phyloP scores from a whole-genome alignment of 2,329 filamentous ascomycete species.

The Trichoderma brevicompactum region DNA sequence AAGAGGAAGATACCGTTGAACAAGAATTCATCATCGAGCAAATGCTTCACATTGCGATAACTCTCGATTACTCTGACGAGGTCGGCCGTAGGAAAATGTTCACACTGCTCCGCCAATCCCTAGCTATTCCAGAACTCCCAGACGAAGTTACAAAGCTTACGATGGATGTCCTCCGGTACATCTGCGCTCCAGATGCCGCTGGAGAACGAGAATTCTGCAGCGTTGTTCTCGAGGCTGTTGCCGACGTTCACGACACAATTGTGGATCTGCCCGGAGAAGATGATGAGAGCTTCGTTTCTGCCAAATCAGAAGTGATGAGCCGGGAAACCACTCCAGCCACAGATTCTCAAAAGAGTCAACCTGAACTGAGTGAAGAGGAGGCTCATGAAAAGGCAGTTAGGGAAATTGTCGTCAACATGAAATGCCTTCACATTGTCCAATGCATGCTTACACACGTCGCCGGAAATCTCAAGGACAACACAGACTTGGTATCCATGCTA shows the following conservation, averaged over 20 bases:
- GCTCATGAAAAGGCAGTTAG: conserved; percentile 76
- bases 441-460: conserved; percentile 96
- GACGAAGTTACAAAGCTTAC: conserved; percentile 91
- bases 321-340: conserved; percentile 62
- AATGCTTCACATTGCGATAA: conserved; percentile 86
- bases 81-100: conserved; percentile 97
- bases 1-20: conserved; percentile 83
- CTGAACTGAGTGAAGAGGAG: conserved; percentile 64
- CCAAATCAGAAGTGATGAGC: conserved; percentile 81
- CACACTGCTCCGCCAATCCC: conserved; percentile 79
- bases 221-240: conserved; percentile 88
- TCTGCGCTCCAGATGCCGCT: conserved; percentile 74
- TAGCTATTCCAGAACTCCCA: conserved; percentile 84
- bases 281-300: conserved; percentile 86
- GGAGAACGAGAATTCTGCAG: conserved; percentile 84
- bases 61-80: conserved; percentile 96
- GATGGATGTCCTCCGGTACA: conserved; percentile 78
- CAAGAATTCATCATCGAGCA: conserved; percentile 97
- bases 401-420: conserved; percentile 97
- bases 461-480: conserved; percentile 84
- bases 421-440: conserved; percentile 95
- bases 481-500: conserved; percentile 93
- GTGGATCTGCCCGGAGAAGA: conserved; percentile 64
- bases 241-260: conserved; percentile 95
- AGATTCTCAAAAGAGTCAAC: conserved; percentile 45